These are phyloP conservation scores for Terfezia boudieri DNA, from an alignment of 495 filamentous ascomycete genomes.

Conservation along the genomic window DNA sequence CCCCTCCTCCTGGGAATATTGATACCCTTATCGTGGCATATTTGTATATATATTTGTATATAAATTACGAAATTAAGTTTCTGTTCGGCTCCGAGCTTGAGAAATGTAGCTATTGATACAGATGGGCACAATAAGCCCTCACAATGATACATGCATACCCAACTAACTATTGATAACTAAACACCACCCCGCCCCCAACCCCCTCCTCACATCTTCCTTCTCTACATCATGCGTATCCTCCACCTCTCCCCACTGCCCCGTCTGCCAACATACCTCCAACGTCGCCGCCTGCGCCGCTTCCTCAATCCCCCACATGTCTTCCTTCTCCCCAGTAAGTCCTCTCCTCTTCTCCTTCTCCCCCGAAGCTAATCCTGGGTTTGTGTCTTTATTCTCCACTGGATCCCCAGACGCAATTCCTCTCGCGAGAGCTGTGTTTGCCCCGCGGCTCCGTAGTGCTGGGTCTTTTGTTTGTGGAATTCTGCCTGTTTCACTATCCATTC, in stretches of 20 bases:
- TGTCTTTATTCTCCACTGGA: not conserved
- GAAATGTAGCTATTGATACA: too few species aligned
- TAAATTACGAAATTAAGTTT: too few species aligned
- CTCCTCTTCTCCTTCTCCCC: not conserved
- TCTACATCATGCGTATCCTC: conserved; percentile 98
- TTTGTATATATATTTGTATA: too few species aligned
- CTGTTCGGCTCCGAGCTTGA: too few species aligned
- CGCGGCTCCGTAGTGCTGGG: not conserved
- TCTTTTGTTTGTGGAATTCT: not conserved
- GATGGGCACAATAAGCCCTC: too few species aligned
- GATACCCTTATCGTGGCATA: too few species aligned
- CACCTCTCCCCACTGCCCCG: conserved; percentile 76
- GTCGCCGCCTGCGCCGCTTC: conserved; percentile 58
- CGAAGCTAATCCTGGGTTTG: not conserved
- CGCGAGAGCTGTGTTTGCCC: not conserved
- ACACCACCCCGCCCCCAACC: conserved; percentile 36
- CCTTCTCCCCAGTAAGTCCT: not conserved
- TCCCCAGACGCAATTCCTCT: not conserved
- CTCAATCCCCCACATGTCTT: conserved; percentile 33
- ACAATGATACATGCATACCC: too few species aligned
- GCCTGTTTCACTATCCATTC: not conserved
- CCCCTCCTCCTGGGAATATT: too few species aligned
- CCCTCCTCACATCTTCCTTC: conserved; percentile 69
- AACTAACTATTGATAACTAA: conserved; percentile 1
- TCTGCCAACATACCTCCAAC: conserved; percentile 81